Percentiles rank a stretch among this genome's conserved stretches.
These are phyloP conservation scores for Suhomyces xylopsoci DNA, from an alignment of 805 yeast species.

Conservation along the genomic window DNA sequence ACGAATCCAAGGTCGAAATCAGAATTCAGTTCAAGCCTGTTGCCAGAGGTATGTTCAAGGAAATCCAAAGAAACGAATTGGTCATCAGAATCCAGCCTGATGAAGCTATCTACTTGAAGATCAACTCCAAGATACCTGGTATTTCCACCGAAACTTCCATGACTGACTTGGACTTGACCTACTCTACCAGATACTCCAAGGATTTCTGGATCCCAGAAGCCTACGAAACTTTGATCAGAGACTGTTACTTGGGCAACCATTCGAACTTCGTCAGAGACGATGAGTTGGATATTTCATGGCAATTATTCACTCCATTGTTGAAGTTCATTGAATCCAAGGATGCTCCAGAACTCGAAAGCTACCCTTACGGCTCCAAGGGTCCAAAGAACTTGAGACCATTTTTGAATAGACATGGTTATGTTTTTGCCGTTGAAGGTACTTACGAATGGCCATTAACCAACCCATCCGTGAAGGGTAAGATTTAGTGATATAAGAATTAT, in stretches of 20 bases:
- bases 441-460: slow-evolving; percentile 92
- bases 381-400: slow-evolving; percentile 65
- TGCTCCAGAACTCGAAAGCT: slow-evolving; percentile 64
- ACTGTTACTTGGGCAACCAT: slow-evolving; percentile 87
- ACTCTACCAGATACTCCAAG: slow-evolving; percentile 68
- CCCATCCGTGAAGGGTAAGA: slow-evolving; percentile 35
- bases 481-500: slow-evolving; percentile 7
- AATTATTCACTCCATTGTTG: slow-evolving; percentile 86
- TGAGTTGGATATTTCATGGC: slow-evolving; percentile 93
- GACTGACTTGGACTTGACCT: slow-evolving; percentile 88
- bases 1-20: slow-evolving; percentile 91
- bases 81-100: slow-evolving; percentile 93
- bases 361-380: slow-evolving; percentile 91
- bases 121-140: slow-evolving; percentile 94
- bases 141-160: slow-evolving; percentile 75
- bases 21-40: slow-evolving; percentile 89
- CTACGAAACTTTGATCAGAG: slow-evolving; percentile 91
- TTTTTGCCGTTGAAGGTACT: slow-evolving; percentile 55
- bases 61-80: slow-evolving; percentile 86
- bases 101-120: slow-evolving; percentile 89
- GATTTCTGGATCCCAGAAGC: slow-evolving; percentile 97
- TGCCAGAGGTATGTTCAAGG: slow-evolving; percentile 74
- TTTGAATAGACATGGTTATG: slow-evolving; percentile 68
- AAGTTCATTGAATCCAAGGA: slow-evolving; percentile 70
- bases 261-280: slow-evolving; percentile 98